phyloP scores from a whole-genome alignment of 1,284 basidiomycete genomes.

The Heterobasidion parviporum region DNA sequence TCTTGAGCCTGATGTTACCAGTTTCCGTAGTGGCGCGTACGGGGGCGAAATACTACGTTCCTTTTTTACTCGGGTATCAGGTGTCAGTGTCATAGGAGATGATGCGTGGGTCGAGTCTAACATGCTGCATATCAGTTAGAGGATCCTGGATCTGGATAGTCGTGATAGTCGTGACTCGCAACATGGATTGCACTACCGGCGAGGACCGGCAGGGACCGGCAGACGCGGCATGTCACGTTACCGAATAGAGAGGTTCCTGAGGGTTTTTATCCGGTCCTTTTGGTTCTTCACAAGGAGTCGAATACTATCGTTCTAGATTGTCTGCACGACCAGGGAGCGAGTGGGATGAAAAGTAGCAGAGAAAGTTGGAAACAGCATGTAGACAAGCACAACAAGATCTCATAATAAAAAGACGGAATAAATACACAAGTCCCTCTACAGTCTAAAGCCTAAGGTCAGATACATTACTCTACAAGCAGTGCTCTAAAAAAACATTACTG shows the following conservation, averaged over 20 bases:
- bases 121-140: background rate
- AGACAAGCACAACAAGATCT: background rate
- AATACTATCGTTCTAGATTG: no score
- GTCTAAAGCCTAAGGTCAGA: background rate
- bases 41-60: constrained; percentile 18
- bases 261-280: no score
- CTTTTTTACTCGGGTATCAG: constrained; percentile 12
- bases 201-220: no score
- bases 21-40: constrained; percentile 6
- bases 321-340: no score
- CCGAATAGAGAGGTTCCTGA: no score
- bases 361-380: background rate
- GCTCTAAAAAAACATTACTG: background rate
- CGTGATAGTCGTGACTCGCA: no score
- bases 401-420: background rate
- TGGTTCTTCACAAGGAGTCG: no score
- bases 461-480: no score
- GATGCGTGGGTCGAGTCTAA: background rate
- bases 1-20: constrained; percentile 15
- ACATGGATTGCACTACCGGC: no score
- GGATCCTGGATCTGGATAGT: background rate
- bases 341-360: no score
- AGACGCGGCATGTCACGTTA: no score
- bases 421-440: background rate
- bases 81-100: background rate